A percentile compares a stretch with the other conserved stretches of the same genome.
Evolutionary conservation across 108 stramenopile species (phyloP).

Genomic region (Fragilaria crotonensis): DNA sequence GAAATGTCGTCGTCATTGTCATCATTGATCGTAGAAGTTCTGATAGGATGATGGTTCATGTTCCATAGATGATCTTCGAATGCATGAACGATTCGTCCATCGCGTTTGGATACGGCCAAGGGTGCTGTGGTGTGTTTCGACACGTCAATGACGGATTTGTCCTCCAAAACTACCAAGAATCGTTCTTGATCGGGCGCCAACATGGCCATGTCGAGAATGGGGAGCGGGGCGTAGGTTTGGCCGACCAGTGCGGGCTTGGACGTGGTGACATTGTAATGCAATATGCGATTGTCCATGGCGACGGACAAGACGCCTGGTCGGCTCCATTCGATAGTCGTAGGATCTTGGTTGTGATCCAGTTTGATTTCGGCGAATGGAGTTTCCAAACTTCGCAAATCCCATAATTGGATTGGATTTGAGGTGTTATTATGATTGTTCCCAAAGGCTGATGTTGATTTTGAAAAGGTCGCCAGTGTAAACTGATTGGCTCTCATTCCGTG

Average conservation of each 20-base stretch:
- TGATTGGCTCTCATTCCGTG: conserved; percentile 54
- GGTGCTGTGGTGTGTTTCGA: conserved; percentile 44
- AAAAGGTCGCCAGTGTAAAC: conserved; percentile 47
- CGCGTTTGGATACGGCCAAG: conserved; percentile 59
- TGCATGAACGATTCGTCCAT: conserved; percentile 54
- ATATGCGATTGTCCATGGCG: not conserved
- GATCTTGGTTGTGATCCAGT: not conserved
- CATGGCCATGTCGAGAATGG: not conserved
- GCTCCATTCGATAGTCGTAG: not conserved
- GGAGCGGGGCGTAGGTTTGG: not conserved
- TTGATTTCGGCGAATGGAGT: conserved; percentile 34
- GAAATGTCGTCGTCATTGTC: conserved; percentile 53
- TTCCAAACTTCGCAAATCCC: conserved; percentile 67
- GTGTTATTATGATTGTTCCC: too few relatives aligned
- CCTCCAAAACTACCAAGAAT: conserved; percentile 39
- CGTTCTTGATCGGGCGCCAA: conserved; percentile 11
- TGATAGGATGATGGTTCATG: too few relatives aligned
- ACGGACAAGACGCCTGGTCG: not conserved
- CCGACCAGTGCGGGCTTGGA: not conserved
- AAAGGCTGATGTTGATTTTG: too few relatives aligned
- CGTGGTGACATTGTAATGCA: not conserved
- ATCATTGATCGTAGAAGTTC: not conserved
- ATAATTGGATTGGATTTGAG: too few relatives aligned
- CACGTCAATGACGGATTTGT: conserved; percentile 33
- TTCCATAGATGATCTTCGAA: conserved; percentile 10